Percentiles rank a stretch among this genome's conserved stretches.
These are phyloP conservation scores for Rhododendron molle DNA, from an alignment of 148 eudicot species.

Conservation along the genomic window DNA sequence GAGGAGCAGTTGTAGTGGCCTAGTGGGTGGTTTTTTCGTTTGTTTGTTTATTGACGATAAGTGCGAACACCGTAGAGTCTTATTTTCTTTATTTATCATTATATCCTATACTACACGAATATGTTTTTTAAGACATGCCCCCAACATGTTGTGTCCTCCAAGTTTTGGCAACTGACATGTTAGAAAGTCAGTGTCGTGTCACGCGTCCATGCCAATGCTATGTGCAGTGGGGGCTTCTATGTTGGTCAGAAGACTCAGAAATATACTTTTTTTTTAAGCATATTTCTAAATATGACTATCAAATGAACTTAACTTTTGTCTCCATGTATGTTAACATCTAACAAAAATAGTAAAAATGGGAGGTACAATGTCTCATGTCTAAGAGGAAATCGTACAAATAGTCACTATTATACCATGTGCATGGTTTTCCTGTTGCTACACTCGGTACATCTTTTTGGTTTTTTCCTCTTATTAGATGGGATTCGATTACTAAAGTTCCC, in stretches of 20 bases:
- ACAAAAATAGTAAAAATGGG: background rate
- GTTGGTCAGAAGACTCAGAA: background rate
- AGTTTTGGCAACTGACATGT: background rate
- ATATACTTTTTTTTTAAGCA: no score
- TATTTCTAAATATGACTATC: no score
- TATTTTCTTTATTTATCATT: no score
- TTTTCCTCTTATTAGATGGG: no score
- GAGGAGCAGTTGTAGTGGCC: no score
- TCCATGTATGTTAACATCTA: background rate
- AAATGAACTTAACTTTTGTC: background rate
- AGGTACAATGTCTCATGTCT: background rate
- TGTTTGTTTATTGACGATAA: no score
- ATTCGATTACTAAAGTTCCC: background rate
- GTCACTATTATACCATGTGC: background rate
- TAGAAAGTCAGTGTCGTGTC: background rate
- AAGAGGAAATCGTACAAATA: background rate
- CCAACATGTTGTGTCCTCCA: background rate
- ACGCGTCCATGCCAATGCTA: background rate
- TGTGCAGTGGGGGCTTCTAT: background rate
- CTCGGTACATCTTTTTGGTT: background rate
- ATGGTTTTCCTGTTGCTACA: background rate
- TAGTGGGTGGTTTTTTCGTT: no score
- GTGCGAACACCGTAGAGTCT: background rate
- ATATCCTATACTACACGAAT: background rate
- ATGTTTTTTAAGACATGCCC: background rate